These are phyloP conservation scores for Favolaschia claudopus DNA, from an alignment of 768 basidiomycete species.

Conservation along the genomic window DNA sequence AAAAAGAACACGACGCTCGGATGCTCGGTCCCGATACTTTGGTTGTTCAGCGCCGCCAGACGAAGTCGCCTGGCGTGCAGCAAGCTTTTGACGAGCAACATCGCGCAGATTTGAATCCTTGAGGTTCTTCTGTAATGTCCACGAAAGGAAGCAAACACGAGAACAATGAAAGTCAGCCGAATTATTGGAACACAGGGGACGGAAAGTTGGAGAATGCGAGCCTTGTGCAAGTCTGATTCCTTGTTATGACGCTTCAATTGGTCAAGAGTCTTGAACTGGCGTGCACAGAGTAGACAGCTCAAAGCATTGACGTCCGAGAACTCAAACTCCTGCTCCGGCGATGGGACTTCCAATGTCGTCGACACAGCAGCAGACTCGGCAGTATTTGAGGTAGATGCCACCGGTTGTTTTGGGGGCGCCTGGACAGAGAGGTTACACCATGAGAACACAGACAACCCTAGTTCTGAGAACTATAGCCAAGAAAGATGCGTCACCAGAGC, in stretches of 20 bases:
- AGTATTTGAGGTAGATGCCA: slow-evolving; percentile 26
- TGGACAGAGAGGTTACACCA: slow-evolving; percentile 34
- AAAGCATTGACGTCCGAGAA: slow-evolving; percentile 79
- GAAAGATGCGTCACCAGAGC: slow-evolving; percentile 45
- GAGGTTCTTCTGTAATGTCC: slow-evolving; percentile 77
- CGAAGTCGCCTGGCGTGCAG: slow-evolving; percentile 45
- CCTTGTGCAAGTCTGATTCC: slow-evolving; percentile 97
- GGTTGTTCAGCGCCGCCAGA: slow-evolving; percentile 58
- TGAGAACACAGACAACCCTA: slow-evolving; percentile 34
- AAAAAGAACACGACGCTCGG: slow-evolving; percentile 88
- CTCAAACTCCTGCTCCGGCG: slow-evolving; percentile 73
- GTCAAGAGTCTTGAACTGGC: slow-evolving; percentile 90
- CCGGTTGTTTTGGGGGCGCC: slow-evolving; percentile 32
- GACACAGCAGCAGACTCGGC: slow-evolving; percentile 14
- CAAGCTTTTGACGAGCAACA: slow-evolving; percentile 73
- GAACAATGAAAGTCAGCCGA: slow-evolving; percentile 29
- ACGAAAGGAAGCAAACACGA: slow-evolving; percentile 24
- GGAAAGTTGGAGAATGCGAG: slow-evolving; percentile 54
- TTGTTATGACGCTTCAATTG: slow-evolving; percentile 90
- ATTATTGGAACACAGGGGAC: slow-evolving; percentile 27
- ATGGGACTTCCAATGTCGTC: slow-evolving; percentile 39
- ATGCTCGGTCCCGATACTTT: slow-evolving; percentile 95
- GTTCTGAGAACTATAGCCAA: slow-evolving; percentile 32
- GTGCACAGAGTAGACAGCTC: slow-evolving; percentile 89
- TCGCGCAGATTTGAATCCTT: slow-evolving; percentile 77